Evolutionary conservation across 2,329 filamentous ascomycete genomes (phyloP).

Genomic region (Fusarium nodosum): DNA sequence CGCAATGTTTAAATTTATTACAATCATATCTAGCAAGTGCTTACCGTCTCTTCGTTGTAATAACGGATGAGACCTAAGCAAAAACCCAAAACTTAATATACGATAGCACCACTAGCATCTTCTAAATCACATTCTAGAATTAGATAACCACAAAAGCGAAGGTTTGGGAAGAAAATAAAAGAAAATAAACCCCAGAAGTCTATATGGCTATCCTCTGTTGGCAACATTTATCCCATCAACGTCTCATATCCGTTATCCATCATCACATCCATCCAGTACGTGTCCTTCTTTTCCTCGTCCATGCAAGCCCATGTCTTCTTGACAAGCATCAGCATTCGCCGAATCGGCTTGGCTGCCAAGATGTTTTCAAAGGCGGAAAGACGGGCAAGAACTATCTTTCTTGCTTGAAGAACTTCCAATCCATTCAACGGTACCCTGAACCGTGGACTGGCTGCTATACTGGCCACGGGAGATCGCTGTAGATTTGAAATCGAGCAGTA

Average conservation of each 20-base stretch:
- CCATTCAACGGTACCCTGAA: constrained; percentile 21
- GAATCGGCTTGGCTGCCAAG: constrained; percentile 46
- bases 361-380: constrained; percentile 43
- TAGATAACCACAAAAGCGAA: background rate
- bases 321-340: constrained; percentile 38
- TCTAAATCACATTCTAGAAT: background rate
- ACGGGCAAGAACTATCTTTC: constrained; percentile 34
- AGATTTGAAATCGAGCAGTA: constrained; percentile 14
- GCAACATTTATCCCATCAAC: constrained; percentile 43
- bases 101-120: background rate
- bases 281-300: constrained; percentile 55
- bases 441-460: constrained; percentile 37
- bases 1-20: background rate
- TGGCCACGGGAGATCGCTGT: constrained; percentile 24
- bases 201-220: background rate
- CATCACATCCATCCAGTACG: constrained; percentile 62
- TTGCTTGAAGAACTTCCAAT: constrained; percentile 35
- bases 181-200: background rate
- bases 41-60: background rate
- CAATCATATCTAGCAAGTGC: background rate
- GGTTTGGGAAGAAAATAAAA: background rate
- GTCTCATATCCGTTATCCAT: constrained; percentile 51
- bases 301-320: constrained; percentile 44
- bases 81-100: background rate
- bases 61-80: too few relatives aligned